A percentile compares a stretch with the other conserved stretches of the same genome.
Conservation (phyloP, 2,329 filamentous ascomycete species). For the Fusarium virguliforme region DNA sequence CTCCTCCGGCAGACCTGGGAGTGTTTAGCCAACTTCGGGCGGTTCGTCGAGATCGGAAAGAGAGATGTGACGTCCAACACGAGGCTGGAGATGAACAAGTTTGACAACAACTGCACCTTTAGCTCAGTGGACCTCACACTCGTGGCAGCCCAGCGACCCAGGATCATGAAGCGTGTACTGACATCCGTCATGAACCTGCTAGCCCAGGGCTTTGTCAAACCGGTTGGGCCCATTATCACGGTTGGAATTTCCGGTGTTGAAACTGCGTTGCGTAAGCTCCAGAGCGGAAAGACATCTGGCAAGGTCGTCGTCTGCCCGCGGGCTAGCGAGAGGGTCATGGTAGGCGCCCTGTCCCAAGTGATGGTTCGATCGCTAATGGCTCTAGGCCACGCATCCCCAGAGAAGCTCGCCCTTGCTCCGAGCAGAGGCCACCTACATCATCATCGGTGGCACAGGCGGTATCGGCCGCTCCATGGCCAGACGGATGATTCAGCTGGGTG, state of each 20-base stretch:
- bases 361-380: neutral
- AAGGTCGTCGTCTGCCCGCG: neutral
- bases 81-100: slow-evolving; percentile 7
- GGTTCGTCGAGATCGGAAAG: slow-evolving; percentile 8
- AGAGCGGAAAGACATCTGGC: slow-evolving; percentile 11
- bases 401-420: neutral
- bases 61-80: neutral
- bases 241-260: neutral
- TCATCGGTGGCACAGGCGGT: slow-evolving; percentile 64
- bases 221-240: neutral
- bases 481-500: slow-evolving; percentile 64
- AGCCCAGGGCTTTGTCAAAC: neutral
- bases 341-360: neutral
- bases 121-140: neutral
- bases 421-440: slow-evolving; percentile 55
- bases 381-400: neutral
- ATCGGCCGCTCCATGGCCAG: slow-evolving; percentile 62
- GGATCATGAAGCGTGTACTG: neutral
- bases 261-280: slow-evolving; percentile 4
- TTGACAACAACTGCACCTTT: slow-evolving; percentile 8
- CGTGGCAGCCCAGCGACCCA: neutral
- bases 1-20: slow-evolving; percentile 1
- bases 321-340: neutral
- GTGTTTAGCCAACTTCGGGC: slow-evolving; percentile 1
- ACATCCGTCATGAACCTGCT: neutral